Base-by-base conservation (phyloP, 805 yeast species). In the Metschnikowia lachancei region DNA sequence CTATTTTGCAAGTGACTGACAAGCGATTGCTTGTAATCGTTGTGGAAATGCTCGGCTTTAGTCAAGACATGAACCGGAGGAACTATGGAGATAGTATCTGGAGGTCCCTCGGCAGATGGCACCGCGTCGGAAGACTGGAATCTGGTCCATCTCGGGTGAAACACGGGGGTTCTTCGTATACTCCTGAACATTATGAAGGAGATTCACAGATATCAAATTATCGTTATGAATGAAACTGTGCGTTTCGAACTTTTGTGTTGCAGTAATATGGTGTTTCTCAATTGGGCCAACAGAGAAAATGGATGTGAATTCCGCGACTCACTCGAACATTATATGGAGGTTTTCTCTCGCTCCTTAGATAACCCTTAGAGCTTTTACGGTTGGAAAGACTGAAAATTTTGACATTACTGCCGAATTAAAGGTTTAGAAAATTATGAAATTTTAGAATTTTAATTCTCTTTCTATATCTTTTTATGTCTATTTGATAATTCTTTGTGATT, bases 1-100 rank as follows among this genome's bases (percentile, higher is more conserved):
- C 77, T 55, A 13, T 64, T 52, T 45, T 68, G 69, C 31, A 72
- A 58, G 43, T 68, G 70, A 9, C 69, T 67, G 32, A 69, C 62
- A 20, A 72, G 57, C 10, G 76, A 66, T 2, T 50, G 51, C 6
- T 54, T 52, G 31, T 59, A 47, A 32, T 70, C 75, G 6, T 49
- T 41, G 16, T 46, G 43, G 46, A 51, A 58, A 3, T 50, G 45
- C 5, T 53, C 59, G 3, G 55, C 29, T n/a, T 43, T 30, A 6
- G 66, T 56, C 28, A 72, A 55, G 26, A 59, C 56, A 18, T 53
- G 45, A 11, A 71, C 62, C 5, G 70, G 55, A 2, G 77, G 77
- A 12, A 72, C 66, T 37, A 72, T 65, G 14, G 68, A 61, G n/a
- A 69, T 59, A 8, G 74, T 67, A 19, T 61, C 66, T 1, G 72